Base-by-base conservation (phyloP, 768 basidiomycete genomes). In the Dictyophora rubrovolvata region DNA sequence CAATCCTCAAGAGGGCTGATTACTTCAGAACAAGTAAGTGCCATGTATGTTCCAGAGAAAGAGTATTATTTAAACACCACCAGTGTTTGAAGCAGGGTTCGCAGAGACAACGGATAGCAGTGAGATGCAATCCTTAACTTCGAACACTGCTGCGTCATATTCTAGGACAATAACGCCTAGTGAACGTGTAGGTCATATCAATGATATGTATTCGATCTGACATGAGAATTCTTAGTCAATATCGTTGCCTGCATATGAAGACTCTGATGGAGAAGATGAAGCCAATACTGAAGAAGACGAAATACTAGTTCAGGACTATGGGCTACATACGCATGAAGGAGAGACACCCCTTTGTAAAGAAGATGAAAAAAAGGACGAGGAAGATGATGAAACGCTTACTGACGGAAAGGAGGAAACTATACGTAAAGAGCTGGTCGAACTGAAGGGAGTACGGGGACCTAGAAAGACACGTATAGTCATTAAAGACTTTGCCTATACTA, bases 21-120 rank as follows among this genome's bases (percentile, higher is more conserved):
- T 92, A 93, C 68, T 93, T 93, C 64, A 74, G 83, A 58, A 80
- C 82, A 4, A 91, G 87, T 89, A 65, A 57, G 75, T 54, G 10
- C 53, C 34, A 49, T 33, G 3, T 10, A 17, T 34, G n/a, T 22
- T 9, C 5, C 33, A 10, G 20, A 18, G 8, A 23, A 22, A 48
- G 64, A 17, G 56, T 53, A 7, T 18, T 52, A 52, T 35, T 59
- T 11, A 56, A 18, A 36, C 20, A 17, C 33, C 48, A 89, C 42
- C 4, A 42, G 87, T 89, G 88, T 88, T 89, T 65, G 72, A 73
- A 55, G 82, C 87, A 0, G 83, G 80, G 8, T 89, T 89, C 62
- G 78, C 79, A 2, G 87, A 89, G 66, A 80, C 79, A 9, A 70
- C 75, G 11, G 18, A 42, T 35, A 42, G 49, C 16, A 21, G 71